A percentile compares a stretch with the other conserved stretches of the same genome.
phyloP scores from a whole-genome alignment of 2,329 filamentous ascomycete species.

The Arthrobotrys conoides region DNA sequence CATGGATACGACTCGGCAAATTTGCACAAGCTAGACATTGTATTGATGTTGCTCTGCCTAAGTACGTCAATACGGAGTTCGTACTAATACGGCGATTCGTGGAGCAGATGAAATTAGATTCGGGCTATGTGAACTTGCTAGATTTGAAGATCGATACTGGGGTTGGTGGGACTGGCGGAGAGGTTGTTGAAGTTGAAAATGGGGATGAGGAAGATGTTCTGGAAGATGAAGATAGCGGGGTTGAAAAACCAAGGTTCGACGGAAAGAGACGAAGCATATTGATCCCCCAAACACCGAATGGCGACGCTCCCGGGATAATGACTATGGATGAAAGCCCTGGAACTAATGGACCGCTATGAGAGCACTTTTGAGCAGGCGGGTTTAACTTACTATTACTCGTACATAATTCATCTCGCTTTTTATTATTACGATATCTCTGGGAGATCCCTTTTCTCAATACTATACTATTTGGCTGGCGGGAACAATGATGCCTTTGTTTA shows the following conservation, averaged over 20 bases:
- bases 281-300: conserved; percentile 56
- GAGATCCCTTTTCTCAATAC: conserved; percentile 24
- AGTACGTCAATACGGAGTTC: conserved; percentile 46
- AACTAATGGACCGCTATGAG: conserved; percentile 34
- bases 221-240: conserved; percentile 16
- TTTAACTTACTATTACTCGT: conserved; percentile 28
- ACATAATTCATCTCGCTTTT: conserved; percentile 28
- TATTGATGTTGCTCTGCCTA: conserved; percentile 71
- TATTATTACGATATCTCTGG: conserved; percentile 25
- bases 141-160: conserved; percentile 50
- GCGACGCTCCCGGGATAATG: conserved; percentile 56
- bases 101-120: conserved; percentile 56
- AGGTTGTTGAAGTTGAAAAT: conserved; percentile 22
- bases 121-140: conserved; percentile 47
- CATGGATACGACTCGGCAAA: conserved; percentile 84
- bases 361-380: neutral
- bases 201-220: conserved; percentile 10
- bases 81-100: conserved; percentile 46
- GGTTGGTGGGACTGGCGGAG: conserved; percentile 17
- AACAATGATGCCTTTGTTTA: neutral
- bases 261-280: conserved; percentile 59
- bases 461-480: conserved; percentile 6
- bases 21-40: conserved; percentile 83
- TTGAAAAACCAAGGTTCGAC: conserved; percentile 56
- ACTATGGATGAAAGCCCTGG: conserved; percentile 47